Base-by-base conservation (phyloP, 225 moss, liverwort and hornwort species). In the Sphagnum contortum region DNA sequence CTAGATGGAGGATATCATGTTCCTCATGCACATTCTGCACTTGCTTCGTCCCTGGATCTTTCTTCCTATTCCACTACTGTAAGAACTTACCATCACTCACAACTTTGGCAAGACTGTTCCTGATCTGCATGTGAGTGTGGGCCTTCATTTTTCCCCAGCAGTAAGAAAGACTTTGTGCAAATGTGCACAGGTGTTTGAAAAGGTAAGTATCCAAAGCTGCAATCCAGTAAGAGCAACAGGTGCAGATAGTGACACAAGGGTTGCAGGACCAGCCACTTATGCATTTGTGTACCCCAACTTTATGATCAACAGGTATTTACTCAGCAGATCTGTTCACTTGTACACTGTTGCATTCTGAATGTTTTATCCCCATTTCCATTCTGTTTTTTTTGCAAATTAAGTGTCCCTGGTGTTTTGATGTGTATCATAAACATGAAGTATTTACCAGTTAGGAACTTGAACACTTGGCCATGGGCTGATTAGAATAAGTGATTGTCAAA, bases 1-100 rank as follows among this genome's bases (percentile, higher is more conserved):
- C 58, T 98, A 74, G 98, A 98, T 77, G 98, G 92, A 58, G 93
- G 98, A 49, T 98, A 98, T 56, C 98, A 98, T 73, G 85, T 98
- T 51, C 87, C 93, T 14, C 71, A 87, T 67, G 93, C 93, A 44
- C 98, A 98, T 75, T 4, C 3, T 29, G 69, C 73, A 52, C 93
- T 98, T 73, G 83, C 98, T 64, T 81, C 98, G 44, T 82, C 81
- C 67, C 85, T 98, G 12, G 85, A 98, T 73, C 78, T 98, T 44
- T 64, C 85, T 12, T 75, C 87, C 45, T 98, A 98, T 73, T 74
- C 74, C 51, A 98, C 86, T 29, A 86, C 66, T 57, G 90, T 93
- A 79, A 61, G 79, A 57, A 46, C 61, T 45, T 29, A 1, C 29
- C 29, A 29, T 29, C 29, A 29, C 29, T 29, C 29, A 29, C 29